A percentile compares a stretch with the other conserved stretches of the same genome.
phyloP scores from a whole-genome alignment of 257 asterid genomes.

The Scutellaria baicalensis region DNA sequence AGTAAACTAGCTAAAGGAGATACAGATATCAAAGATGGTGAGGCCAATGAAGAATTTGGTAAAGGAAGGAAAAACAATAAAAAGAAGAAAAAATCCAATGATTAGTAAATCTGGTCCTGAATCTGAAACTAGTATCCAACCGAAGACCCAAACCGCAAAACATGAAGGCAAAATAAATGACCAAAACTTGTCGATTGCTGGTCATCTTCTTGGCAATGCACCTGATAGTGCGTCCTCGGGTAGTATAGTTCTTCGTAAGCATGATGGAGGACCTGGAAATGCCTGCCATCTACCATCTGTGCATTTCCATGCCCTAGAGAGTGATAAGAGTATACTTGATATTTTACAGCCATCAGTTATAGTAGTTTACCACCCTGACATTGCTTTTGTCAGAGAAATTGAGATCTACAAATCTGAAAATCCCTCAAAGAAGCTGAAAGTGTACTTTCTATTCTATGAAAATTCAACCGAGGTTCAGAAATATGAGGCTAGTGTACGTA shows the following conservation, averaged over 20 bases:
- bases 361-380: constrained; percentile 85
- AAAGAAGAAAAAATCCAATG: constrained; percentile 38
- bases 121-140: constrained; percentile 34
- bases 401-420: constrained; percentile 89
- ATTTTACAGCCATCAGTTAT: constrained; percentile 76
- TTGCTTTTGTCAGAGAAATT: constrained; percentile 87
- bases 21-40: constrained; percentile 30
- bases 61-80: constrained; percentile 35
- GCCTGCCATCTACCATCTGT: constrained; percentile 46
- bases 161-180: constrained; percentile 22
- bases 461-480: constrained; percentile 92
- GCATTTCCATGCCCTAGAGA: constrained; percentile 85
- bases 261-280: constrained; percentile 32
- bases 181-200: constrained; percentile 11
- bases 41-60: constrained; percentile 28
- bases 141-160: constrained; percentile 27
- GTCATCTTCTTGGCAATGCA: constrained; percentile 26
- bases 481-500: constrained; percentile 82
- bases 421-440: constrained; percentile 62
- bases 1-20: constrained; percentile 45
- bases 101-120: constrained; percentile 31
- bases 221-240: constrained; percentile 22
- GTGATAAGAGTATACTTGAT: constrained; percentile 68
- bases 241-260: constrained; percentile 46
- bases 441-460: constrained; percentile 86